Base-by-base conservation (phyloP, 2,329 filamentous ascomycete species). In the Diaporthe vaccinii region DNA sequence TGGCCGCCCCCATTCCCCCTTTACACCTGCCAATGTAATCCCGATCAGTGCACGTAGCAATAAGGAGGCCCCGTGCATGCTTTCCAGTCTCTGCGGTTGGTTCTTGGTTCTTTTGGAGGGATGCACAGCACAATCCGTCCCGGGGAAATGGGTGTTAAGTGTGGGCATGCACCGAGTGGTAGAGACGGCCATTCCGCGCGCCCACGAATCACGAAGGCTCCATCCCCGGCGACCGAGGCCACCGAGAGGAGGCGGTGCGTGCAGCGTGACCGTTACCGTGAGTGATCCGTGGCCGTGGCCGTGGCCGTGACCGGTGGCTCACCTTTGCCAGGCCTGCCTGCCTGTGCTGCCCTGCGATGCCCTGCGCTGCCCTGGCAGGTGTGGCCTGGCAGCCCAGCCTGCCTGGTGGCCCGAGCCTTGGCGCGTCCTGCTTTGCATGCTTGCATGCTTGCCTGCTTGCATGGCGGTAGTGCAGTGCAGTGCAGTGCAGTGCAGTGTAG, bases 131-230 rank as follows among this genome's bases (percentile, higher is more conserved):
- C 59, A 65, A 28, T 46, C 25, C 39, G n/a, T 46, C 61, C 41
- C 61, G 61, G 41, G 61, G 61, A 49, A n/a, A 49, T 49, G 41
- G 41, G 20, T 46, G 61, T n/a, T 14, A 34, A n/a, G n/a, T 46
- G 65, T 69, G 49, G 49, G 20, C 49, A 10, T 25, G 34, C 28
- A 68, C 31, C 8, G 31, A 36, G 12, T 51, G 10, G 61, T 9
- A 69, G 22, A 41, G 49, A n/a, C 49, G 65, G 65, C 49, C 65
- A 53, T 69, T 14, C 65, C 34, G 65, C 49, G 17, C 49, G 49
- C 49, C 65, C 31, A 69, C 65, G 65, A 69, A 69, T 69, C 65
- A 55, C 49, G 41, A 41, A 55, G 49, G 49, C 34, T 55, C n/a
- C 65, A 39, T 55, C 14, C 12, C 34, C 65, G 65, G 65, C 65